Conservation (phyloP, 371 early-diverging fungal species). For the Mucor indicus region DNA sequence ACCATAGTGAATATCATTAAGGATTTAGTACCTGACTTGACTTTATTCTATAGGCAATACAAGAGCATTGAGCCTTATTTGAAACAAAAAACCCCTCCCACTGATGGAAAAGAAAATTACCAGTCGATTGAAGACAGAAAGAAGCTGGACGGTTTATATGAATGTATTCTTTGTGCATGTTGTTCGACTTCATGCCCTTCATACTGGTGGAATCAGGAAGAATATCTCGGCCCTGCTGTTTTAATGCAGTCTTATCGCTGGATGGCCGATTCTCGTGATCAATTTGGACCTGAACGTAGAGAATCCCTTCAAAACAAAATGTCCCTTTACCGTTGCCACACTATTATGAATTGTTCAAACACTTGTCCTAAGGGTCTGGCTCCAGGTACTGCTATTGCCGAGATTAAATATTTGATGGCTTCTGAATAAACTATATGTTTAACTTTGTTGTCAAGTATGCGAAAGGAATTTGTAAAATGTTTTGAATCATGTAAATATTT, state of each 20-base stretch:
- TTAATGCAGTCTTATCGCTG: conserved; percentile 97
- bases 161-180: conserved; percentile 97
- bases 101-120: conserved; percentile 81
- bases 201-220: conserved; percentile 97
- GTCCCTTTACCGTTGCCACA: conserved; percentile 97
- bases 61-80: conserved; percentile 93
- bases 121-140: conserved; percentile 91
- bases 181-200: conserved; percentile 96
- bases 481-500: no score
- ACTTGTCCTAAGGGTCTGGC: conserved; percentile 98
- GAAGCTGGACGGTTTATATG: conserved; percentile 96
- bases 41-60: conserved; percentile 96
- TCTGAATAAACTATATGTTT: no score
- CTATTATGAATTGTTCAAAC: conserved; percentile 97
- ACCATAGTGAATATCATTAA: conserved; percentile 74
- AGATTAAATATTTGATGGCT: conserved; percentile 94
- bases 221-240: conserved; percentile 94
- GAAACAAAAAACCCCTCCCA: conserved; percentile 78
- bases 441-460: no score
- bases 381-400: conserved; percentile 94
- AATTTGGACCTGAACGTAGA: conserved; percentile 85
- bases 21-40: conserved; percentile 90
- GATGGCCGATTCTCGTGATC: conserved; percentile 97
- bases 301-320: conserved; percentile 90
- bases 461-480: no score